Evolutionary conservation across 2,329 filamentous ascomycete species (phyloP).

Genomic region (Phaeoacremonium minimum): DNA sequence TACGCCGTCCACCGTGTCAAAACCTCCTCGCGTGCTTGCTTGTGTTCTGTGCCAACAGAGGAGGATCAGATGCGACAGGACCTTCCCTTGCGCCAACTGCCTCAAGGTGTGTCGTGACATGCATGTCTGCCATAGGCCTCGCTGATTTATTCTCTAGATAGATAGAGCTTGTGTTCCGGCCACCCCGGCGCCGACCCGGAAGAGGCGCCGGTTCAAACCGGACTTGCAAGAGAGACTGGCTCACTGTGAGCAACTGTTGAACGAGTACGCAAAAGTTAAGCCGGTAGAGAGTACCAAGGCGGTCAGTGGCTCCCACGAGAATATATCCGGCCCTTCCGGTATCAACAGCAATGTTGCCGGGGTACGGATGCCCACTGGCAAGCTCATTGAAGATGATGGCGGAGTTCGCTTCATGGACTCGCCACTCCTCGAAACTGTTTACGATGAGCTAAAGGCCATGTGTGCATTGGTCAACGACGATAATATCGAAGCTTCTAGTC

Average conservation of each 20-base stretch:
- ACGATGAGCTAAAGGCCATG: conserved; percentile 57
- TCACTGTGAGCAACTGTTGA: conserved; percentile 53
- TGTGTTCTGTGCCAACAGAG: conserved; percentile 57
- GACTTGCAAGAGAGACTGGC: conserved; percentile 58
- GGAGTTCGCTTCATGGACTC: conserved; percentile 55
- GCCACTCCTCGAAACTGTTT: conserved; percentile 47
- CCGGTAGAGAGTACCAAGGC: conserved; percentile 10
- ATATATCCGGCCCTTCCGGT: conserved; percentile 6
- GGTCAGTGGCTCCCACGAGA: no score
- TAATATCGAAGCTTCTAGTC: conserved; percentile 33
- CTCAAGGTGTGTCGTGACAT: conserved; percentile 41
- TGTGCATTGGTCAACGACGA: conserved; percentile 52
- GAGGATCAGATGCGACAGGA: conserved; percentile 60
- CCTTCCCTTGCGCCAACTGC: conserved; percentile 56
- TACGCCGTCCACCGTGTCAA: no score
- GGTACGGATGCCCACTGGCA: conserved; percentile 42
- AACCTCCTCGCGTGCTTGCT: conserved; percentile 42
- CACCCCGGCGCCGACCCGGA: conserved; percentile 55
- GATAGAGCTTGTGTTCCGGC: conserved; percentile 56
- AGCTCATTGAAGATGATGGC: conserved; percentile 51
- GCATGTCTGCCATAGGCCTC: no score
- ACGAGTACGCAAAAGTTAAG: conserved; percentile 45
- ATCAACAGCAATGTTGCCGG: conserved; percentile 13
- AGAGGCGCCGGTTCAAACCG: conserved; percentile 55
- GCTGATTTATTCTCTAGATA: conserved; percentile 34